phyloP scores from a whole-genome alignment of 176 grass and related monocot species.

The Aegilops speltoides region DNA sequence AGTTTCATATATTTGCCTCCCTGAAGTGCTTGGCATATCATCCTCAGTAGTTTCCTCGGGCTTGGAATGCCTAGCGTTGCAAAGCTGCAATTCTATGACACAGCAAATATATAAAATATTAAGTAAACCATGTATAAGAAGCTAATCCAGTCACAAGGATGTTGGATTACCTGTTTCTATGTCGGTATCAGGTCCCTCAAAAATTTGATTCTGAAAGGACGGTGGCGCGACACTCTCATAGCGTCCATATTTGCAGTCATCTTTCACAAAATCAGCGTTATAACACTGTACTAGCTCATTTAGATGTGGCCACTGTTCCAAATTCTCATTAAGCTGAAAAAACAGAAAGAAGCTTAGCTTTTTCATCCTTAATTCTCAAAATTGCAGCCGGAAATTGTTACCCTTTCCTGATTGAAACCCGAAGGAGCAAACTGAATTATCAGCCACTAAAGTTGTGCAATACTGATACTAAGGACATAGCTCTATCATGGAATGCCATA shows the following conservation, averaged over 20 bases:
- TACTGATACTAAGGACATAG: background rate
- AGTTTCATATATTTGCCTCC: conserved; percentile 68
- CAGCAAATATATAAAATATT: conserved; percentile 7
- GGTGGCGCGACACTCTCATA: conserved; percentile 64
- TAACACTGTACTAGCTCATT: conserved; percentile 95
- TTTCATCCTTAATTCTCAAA: conserved; percentile 10
- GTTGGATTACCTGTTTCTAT: conserved; percentile 79
- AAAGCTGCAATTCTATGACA: conserved; percentile 79
- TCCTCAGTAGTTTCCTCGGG: conserved; percentile 63
- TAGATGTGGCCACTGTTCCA: conserved; percentile 98
- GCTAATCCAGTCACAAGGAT: background rate
- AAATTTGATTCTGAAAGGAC: conserved; percentile 92
- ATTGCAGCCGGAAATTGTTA: background rate
- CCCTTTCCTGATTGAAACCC: background rate
- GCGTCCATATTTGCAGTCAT: conserved; percentile 85
- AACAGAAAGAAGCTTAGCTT: conserved; percentile 24
- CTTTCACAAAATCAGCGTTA: conserved; percentile 90
- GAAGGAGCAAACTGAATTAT: conserved; percentile 3
- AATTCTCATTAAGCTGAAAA: conserved; percentile 87
- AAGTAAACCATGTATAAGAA: background rate
- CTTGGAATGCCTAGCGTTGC: conserved; percentile 74
- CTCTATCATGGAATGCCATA: background rate
- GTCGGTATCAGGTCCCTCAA: conserved; percentile 94
- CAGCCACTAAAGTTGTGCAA: background rate
- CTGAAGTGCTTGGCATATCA: conserved; percentile 89